phyloP scores from a whole-genome alignment of 345 rosid species.

The Euclidium syriacum region DNA sequence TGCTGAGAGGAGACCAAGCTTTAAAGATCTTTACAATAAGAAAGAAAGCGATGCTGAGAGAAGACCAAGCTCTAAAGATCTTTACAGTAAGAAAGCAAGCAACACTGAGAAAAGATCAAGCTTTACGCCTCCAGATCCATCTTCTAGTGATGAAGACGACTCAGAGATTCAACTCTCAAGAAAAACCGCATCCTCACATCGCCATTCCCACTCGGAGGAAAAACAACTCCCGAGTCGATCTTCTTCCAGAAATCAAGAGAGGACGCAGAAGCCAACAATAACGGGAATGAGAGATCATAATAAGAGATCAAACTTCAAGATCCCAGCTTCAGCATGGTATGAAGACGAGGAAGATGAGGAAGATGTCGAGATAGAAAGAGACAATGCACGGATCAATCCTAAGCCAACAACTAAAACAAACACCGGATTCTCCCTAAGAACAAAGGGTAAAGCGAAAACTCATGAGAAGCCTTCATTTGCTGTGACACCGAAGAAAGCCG shows the following conservation, averaged over 20 bases:
- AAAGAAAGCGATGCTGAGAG: slow-evolving; percentile 27
- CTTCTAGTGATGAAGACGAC: slow-evolving; percentile 33
- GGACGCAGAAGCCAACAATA: slow-evolving; percentile 9
- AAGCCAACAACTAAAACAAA: slow-evolving; percentile 18
- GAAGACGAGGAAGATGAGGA: slow-evolving; percentile 37
- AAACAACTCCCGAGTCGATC: not conserved
- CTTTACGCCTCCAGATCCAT: slow-evolving; percentile 17
- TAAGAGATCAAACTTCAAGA: slow-evolving; percentile 4
- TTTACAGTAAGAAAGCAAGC: slow-evolving; percentile 32
- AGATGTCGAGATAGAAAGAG: slow-evolving; percentile 25
- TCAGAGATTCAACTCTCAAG: slow-evolving; percentile 35
- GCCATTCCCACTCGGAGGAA: slow-evolving; percentile 15
- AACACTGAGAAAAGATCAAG: slow-evolving; percentile 31
- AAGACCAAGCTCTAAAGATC: slow-evolving; percentile 29
- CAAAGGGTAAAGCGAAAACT: slow-evolving; percentile 23
- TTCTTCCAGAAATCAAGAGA: slow-evolving; percentile 19
- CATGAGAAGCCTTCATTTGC: slow-evolving; percentile 18
- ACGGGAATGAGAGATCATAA: slow-evolving; percentile 7
- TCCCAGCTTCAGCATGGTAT: slow-evolving; percentile 29
- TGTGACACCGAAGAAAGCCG: slow-evolving; percentile 12
- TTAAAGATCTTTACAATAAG: too few species aligned
- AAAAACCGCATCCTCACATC: slow-evolving; percentile 8
- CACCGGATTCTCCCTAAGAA: slow-evolving; percentile 20
- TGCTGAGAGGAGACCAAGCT: slow-evolving; percentile 30
- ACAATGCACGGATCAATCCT: slow-evolving; percentile 2